Base-by-base conservation (phyloP, 2,329 filamentous ascomycete species). In the Camptophora hylomeconis region DNA sequence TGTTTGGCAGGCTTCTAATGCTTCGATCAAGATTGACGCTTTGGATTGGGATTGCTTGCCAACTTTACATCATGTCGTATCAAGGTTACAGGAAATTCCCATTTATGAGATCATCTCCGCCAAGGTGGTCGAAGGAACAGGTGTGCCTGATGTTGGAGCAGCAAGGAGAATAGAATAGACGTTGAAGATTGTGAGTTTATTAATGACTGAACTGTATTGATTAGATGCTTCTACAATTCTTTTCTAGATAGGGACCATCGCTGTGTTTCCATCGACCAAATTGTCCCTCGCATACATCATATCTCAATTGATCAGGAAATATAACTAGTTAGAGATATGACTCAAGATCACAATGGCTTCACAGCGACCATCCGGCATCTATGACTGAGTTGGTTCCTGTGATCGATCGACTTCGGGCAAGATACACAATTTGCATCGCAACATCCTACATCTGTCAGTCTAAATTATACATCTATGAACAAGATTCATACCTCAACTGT, bases 21-120 rank as follows among this genome's bases (percentile, higher is more conserved):
- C 63, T 1, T 54, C 42, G 2, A 47, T 75, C 28, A 48, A 52
- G 28, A 61, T 73, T 30, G 55, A 68, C 20, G 52, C 50, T 0
- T 39, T 63, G 10, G 61, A 69, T 40, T 69, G 62, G 69, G 53
- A 68, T 25, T 52, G 49, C 4, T 45, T 76, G 33, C 73, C 72
- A 0, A 77, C 71, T 2, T 49, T 76, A 29, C 69, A 76, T 42
- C 67, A 75, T 43, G 50, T 77, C 6, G 51, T 69, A 4, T 48
- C 51, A 12, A 53, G 60, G 9, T 46, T 75, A 32, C 59, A 60
- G 1, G 65, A 70, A 38, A 53, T 77, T 4, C 72, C 70, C 0
- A 47, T 74, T 2, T 72, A 67, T 40, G 62, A 64, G 32, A 47
- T 75, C 20, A 50, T 75, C 3, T 54, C 60, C 17, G 69, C 61